These are phyloP conservation scores for Boletus huronensis DNA, from an alignment of 768 basidiomycete genomes.

Conservation along the genomic window DNA sequence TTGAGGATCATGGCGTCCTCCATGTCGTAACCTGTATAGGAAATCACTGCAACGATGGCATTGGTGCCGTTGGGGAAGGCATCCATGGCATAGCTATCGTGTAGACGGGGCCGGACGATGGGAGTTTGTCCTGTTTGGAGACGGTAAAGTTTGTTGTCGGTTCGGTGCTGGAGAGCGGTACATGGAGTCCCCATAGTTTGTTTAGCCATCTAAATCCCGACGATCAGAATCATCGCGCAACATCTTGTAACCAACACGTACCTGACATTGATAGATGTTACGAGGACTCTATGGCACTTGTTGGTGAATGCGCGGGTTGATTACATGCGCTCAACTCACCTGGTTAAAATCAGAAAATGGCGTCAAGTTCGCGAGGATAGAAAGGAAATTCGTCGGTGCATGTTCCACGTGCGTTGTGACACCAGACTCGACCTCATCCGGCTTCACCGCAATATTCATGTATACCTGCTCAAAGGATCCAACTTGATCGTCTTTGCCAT, in stretches of 20 bases:
- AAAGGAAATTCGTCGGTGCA: slow-evolving; percentile 91
- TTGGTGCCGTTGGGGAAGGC: slow-evolving; percentile 98
- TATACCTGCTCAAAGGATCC: slow-evolving; percentile 99
- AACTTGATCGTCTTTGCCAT: slow-evolving; percentile 83
- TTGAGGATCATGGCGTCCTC: slow-evolving; percentile 99
- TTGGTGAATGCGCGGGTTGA: neutral
- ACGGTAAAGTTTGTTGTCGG: slow-evolving; percentile 97
- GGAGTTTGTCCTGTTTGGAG: slow-evolving; percentile 95
- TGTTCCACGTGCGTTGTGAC: slow-evolving; percentile 92
- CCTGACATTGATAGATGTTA: slow-evolving; percentile 93
- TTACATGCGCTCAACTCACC: slow-evolving; percentile 40
- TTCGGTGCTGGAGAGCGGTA: slow-evolving; percentile 85
- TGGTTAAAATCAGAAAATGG: slow-evolving; percentile 99
- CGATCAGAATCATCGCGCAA: slow-evolving; percentile 4
- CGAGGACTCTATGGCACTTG: slow-evolving; percentile 61
- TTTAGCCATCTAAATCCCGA: slow-evolving; percentile 86
- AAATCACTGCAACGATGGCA: slow-evolving; percentile 98
- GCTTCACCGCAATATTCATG: slow-evolving; percentile 94
- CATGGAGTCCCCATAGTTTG: slow-evolving; percentile 99
- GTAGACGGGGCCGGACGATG: slow-evolving; percentile 85
- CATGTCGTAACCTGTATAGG: slow-evolving; percentile 99
- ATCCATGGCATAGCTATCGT: slow-evolving; percentile 97
- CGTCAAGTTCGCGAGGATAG: slow-evolving; percentile 94
- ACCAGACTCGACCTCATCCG: slow-evolving; percentile 73
- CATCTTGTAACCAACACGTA: slow-evolving; percentile 27